phyloP scores from a whole-genome alignment of 495 filamentous ascomycete genomes.

The Talaromyces nanjingensis region DNA sequence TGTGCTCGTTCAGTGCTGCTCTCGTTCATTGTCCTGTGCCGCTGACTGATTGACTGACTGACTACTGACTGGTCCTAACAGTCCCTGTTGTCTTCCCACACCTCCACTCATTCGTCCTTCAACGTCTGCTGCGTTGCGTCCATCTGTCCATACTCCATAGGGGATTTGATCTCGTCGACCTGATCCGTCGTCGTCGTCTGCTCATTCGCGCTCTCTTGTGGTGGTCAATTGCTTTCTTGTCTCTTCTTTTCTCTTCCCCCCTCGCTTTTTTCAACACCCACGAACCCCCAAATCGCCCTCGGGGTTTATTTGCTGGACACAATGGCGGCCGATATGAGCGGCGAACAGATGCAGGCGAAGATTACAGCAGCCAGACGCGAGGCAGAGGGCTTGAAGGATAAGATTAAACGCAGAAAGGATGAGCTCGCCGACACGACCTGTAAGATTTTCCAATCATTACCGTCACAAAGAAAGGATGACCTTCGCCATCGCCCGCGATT shows the following conservation, averaged over 20 bases:
- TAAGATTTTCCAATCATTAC: conserved; percentile 44
- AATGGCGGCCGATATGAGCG: conserved; percentile 58
- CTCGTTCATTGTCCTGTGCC: neutral
- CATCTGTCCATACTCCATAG: neutral
- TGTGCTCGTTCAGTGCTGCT: neutral
- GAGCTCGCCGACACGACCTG: conserved; percentile 94
- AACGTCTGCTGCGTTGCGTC: neutral
- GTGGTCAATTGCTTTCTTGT: neutral
- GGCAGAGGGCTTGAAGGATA: conserved; percentile 94
- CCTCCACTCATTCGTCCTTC: conserved; percentile 3
- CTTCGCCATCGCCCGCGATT: neutral
- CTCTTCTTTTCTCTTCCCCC: neutral
- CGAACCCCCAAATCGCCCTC: conserved; percentile 4
- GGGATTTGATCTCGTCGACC: neutral
- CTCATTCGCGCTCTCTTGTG: neutral
- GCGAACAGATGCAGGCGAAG: conserved; percentile 73
- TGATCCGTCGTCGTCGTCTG: neutral
- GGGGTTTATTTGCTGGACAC: conserved; percentile 13
- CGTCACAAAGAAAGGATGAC: neutral
- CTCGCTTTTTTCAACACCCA: conserved; percentile 6
- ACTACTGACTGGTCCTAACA: neutral
- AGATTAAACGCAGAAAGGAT: conserved; percentile 99
- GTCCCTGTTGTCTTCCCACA: neutral
- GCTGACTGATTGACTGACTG: conserved; percentile 1
- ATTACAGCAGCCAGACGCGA: conserved; percentile 96